Conservation (phyloP, 2,329 filamentous ascomycete species). For the Aspergillus novoparasiticus region DNA sequence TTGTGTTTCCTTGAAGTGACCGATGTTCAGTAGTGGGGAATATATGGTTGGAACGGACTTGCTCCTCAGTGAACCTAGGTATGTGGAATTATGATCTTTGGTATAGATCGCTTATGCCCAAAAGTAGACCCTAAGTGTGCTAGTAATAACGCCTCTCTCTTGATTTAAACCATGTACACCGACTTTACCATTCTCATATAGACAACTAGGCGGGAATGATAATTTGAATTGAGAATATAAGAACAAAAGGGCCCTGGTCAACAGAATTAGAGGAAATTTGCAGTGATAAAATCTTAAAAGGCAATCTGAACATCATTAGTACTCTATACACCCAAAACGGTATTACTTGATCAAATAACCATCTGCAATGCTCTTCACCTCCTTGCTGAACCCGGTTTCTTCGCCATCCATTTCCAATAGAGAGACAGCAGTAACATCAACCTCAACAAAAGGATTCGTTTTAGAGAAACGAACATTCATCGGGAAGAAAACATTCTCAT, state of each 20-base stretch:
- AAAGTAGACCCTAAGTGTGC: not conserved
- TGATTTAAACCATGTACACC: not conserved
- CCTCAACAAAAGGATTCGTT: constrained; percentile 81
- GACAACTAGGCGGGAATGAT: not conserved
- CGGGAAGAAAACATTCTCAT: constrained; percentile 96
- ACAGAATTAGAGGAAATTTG: constrained; percentile 20
- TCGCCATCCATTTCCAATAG: constrained; percentile 50
- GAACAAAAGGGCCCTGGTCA: constrained; percentile 25
- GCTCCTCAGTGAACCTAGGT: not conserved
- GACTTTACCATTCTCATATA: not conserved
- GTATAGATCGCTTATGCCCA: not conserved
- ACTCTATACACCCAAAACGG: constrained; percentile 35
- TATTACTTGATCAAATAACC: constrained; percentile 49
- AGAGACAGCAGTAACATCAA: constrained; percentile 68
- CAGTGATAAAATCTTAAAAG: constrained; percentile 14
- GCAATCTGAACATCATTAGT: constrained; percentile 42
- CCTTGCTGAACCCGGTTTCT: constrained; percentile 48
- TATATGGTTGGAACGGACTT: not conserved
- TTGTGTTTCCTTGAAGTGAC: no score
- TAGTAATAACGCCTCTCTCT: not conserved
- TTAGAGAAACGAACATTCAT: constrained; percentile 92
- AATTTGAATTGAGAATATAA: constrained; percentile 21
- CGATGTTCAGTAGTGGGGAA: no score
- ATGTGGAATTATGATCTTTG: not conserved
- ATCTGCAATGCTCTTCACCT: constrained; percentile 47